Base-by-base conservation (phyloP, 2,329 filamentous ascomycete species). In the Neoscytalidium dimidiatum region DNA sequence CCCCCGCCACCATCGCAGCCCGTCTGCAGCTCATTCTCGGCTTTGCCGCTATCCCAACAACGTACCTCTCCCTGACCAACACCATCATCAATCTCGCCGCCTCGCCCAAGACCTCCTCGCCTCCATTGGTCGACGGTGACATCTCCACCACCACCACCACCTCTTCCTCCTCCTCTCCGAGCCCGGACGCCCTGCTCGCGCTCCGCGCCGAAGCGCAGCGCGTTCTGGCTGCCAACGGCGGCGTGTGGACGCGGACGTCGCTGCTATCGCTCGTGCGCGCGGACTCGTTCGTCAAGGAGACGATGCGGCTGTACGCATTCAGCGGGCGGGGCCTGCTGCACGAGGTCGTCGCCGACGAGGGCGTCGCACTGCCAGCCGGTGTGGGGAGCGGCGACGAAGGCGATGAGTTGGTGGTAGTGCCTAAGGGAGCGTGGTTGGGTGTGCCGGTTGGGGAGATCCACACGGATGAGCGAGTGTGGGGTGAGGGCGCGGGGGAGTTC, bases 261-360 rank as follows among this genome's bases (percentile, higher is more conserved):
- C 60, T 62, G 17, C 60, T 41, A 4, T 14, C n/a, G 19, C 69
- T 75, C 26, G 51, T 68, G 41, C 69, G 66, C 23, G 66, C 69
- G 26, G 75, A 77, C 66, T 70, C 67, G 26, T 70, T 72, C 8
- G 67, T 77, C 29, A 70, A 74, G 28, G 75, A 77, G 67, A 68
- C 65, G 57, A 68, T 77, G 67, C 73, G 75, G 3, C 31, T 69
- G 4, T 67, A 66, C 46, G 69, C 69, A 23, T 70, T 77, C 44
- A 66, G 61, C 19, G 68, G 67, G 2, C 63, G 69, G 8, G 66
- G 66, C 28, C 29, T 70, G 8, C 43, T 66, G 31, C 68, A 73
- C 33, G 69, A 75, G 31, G 72, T 77, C 29, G 66, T 73, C 17
- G 66, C 68, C 0, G 41, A 64, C 4, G 66, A 68, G 6, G 75